These are phyloP conservation scores for Epichloe baconii DNA, from an alignment of 2,329 filamentous ascomycete species.

Conservation along the genomic window DNA sequence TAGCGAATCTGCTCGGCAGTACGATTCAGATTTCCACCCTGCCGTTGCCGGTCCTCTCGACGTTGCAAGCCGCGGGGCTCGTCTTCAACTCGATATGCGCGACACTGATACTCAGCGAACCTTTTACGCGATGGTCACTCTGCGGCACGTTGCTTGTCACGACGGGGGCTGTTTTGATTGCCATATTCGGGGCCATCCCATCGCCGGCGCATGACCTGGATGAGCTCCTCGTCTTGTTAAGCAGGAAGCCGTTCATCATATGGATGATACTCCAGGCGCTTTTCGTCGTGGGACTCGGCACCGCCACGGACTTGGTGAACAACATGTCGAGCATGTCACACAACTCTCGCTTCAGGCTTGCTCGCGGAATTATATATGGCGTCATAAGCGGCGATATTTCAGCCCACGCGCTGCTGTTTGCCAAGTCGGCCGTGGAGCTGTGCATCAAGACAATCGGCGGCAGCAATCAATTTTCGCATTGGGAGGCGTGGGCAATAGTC, in stretches of 20 bases:
- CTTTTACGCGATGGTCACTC: conserved; percentile 88
- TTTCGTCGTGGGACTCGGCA: conserved; percentile 55
- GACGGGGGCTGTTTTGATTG: conserved; percentile 78
- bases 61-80: conserved; percentile 84
- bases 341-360: conserved; percentile 56
- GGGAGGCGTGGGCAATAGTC: conserved; percentile 89
- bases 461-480: conserved; percentile 86
- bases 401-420: conserved; percentile 82
- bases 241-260: conserved; percentile 60
- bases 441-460: conserved; percentile 76
- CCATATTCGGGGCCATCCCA: conserved; percentile 83
- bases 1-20: conserved; percentile 87
- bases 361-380: conserved; percentile 77
- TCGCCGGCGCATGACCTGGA: conserved; percentile 80
- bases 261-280: conserved; percentile 80
- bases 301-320: conserved; percentile 44
- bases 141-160: conserved; percentile 82
- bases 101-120: conserved; percentile 80
- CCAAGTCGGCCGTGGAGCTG: conserved; percentile 92
- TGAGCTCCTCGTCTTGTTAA: conserved; percentile 67
- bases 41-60: conserved; percentile 85
- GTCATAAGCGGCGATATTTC: conserved; percentile 86
- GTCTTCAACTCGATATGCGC: conserved; percentile 99
- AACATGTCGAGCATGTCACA: conserved; percentile 39
- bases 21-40: conserved; percentile 96